A percentile compares a stretch with the other conserved stretches of the same genome.
Evolutionary conservation across 2,329 filamentous ascomycete species (phyloP).

Genomic region (Periconia macrospinosa): DNA sequence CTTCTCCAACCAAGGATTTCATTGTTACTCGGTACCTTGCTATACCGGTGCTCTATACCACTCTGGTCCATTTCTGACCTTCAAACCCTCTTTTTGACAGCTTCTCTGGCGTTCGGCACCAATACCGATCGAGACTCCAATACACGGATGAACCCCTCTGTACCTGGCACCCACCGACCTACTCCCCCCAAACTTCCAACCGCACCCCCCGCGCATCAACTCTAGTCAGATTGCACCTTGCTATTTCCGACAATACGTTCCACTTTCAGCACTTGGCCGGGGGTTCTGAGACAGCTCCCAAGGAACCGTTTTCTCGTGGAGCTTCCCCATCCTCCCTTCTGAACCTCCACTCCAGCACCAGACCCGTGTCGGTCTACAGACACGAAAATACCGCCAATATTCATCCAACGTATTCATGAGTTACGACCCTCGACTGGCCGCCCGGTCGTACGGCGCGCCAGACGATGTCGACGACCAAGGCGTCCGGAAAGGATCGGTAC

Average conservation of each 20-base stretch:
- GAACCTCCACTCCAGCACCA: conserved; percentile 7
- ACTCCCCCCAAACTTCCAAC: background rate
- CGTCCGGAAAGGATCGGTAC: conserved; percentile 36
- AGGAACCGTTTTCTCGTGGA: conserved; percentile 13
- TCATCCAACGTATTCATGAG: conserved; percentile 37
- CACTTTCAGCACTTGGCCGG: conserved; percentile 9
- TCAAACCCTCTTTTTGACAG: conserved; percentile 12
- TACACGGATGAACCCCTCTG: background rate
- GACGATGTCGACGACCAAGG: conserved; percentile 23
- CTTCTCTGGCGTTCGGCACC: conserved; percentile 10
- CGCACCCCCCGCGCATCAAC: conserved; percentile 18
- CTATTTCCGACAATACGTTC: conserved; percentile 10
- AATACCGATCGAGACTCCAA: conserved; percentile 4
- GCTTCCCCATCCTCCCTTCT: conserved; percentile 6
- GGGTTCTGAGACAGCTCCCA: conserved; percentile 19
- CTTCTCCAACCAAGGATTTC: conserved; percentile 30
- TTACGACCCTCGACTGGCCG: conserved; percentile 38
- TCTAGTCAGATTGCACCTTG: conserved; percentile 6
- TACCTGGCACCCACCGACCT: background rate
- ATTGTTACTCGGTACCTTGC: conserved; percentile 21
- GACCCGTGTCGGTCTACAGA: conserved; percentile 37
- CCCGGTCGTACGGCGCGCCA: conserved; percentile 33
- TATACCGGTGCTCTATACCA: conserved; percentile 17
- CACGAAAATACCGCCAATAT: conserved; percentile 33
- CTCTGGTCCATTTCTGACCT: conserved; percentile 19